Conservation (phyloP, 2,329 filamentous ascomycete species). For the Cordyceps cateniannulata region DNA sequence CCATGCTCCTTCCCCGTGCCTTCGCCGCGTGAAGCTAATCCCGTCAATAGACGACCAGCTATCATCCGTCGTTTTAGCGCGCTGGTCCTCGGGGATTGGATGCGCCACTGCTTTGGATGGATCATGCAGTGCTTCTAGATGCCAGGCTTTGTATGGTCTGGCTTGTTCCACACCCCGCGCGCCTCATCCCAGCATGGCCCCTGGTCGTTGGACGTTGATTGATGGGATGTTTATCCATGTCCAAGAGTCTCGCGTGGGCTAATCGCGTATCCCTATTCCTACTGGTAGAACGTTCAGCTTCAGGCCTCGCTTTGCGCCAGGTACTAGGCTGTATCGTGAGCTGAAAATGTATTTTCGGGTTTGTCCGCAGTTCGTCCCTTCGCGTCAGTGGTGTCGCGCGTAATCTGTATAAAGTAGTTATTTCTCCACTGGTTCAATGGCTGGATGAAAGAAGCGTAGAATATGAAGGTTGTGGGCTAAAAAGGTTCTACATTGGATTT, state of each 20-base stretch:
- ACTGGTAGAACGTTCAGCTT: background rate
- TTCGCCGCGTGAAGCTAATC: too few relatives aligned
- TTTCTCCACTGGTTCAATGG: background rate
- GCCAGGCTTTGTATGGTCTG: background rate
- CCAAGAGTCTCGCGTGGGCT: background rate
- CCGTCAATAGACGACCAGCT: too few relatives aligned
- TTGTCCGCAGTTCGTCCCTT: background rate
- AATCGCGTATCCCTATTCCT: background rate
- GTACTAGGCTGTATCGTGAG: background rate
- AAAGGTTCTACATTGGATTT: background rate
- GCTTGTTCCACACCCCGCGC: background rate
- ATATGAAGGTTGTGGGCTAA: background rate
- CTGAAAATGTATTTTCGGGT: too few relatives aligned
- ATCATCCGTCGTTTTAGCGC: too few relatives aligned
- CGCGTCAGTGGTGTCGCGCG: background rate
- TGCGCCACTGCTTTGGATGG: background rate
- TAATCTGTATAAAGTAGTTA: too few relatives aligned
- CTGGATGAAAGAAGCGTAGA: background rate
- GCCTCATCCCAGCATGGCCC: background rate
- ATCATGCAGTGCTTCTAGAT: conserved; percentile 1
- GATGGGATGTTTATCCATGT: background rate
- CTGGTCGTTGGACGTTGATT: background rate
- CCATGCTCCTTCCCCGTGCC: too few relatives aligned
- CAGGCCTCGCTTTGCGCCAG: background rate
- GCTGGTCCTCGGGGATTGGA: background rate